Base-by-base conservation (phyloP, 2,329 filamentous ascomycete genomes). In the Aschersonia sp. region DNA sequence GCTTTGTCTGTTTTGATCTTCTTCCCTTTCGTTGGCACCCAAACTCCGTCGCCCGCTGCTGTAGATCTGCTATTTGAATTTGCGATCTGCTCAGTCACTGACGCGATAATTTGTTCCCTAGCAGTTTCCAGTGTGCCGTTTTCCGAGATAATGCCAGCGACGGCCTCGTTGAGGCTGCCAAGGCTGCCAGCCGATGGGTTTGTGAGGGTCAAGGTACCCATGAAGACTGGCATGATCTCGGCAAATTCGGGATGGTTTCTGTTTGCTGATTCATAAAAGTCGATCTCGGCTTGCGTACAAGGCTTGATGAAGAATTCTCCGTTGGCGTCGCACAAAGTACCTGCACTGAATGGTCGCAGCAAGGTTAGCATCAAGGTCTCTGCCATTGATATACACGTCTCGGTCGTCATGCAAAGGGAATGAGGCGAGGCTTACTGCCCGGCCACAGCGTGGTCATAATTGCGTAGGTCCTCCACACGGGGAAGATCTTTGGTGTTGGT, bases 281-380 rank as follows among this genome's bases (percentile, higher is more conserved):
- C 75, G 57, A 97, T 80, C 68, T 98, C 92, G 53, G 81, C 74
- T 52, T 80, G 69, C 0, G 86, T 94, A 65, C 91, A 97, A 20
- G 92, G 92, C 67, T 98, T 98, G 61, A 96, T 87, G 62, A 98
- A 85, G 35, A 97, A 73, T 53, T 84, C 79, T 61, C 92, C 92
- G 47, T 86, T 80, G 48, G 77, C 73, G 59, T 94, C 88, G 61
- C 84, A 89, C 57, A 94, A 78, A 44, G 94, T 91, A 54, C 92
- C 92, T 55, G 94, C 89, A 68, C 89, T 96, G 60, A 5, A 29
- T 28, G 7, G 45, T 40, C 30, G 45, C 31, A 44, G 40, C 9
- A 42, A 43, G 10, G 44, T 46, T 31, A 46, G 44, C 31, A 4
- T 32, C 9, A 32, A 10, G 48, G 35, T 35, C 6, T 43, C 51